phyloP scores from a whole-genome alignment of 148 eudicot genomes.

The Suaeda aralocaspica region DNA sequence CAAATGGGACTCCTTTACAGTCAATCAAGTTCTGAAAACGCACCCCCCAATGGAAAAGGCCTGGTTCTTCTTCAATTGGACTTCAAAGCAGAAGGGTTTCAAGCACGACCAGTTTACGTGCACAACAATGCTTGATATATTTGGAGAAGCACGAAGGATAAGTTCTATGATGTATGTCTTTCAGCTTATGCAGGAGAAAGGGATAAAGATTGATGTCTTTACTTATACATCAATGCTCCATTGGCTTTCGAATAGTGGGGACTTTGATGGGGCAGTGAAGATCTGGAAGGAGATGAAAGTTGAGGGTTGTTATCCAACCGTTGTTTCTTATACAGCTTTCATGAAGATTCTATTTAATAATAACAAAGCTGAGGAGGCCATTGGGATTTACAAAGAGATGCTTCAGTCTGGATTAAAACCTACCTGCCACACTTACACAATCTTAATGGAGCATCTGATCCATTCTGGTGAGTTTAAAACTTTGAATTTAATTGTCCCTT shows the following conservation, averaged over 20 bases:
- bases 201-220: constrained; percentile 53
- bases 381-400: constrained; percentile 68
- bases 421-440: constrained; percentile 75
- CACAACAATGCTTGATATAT: constrained; percentile 88
- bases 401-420: constrained; percentile 57
- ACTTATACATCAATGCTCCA: constrained; percentile 75
- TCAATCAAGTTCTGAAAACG: constrained; percentile 77
- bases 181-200: constrained; percentile 71
- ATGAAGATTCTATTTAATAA: constrained; percentile 74
- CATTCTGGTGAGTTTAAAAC: constrained; percentile 54
- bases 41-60: constrained; percentile 93
- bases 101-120: constrained; percentile 78
- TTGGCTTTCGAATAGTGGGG: constrained; percentile 79
- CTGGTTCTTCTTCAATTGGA: constrained; percentile 86
- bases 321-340: constrained; percentile 79
- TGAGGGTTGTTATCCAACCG: constrained; percentile 56
- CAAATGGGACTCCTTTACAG: constrained; percentile 81
- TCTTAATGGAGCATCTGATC: constrained; percentile 83
- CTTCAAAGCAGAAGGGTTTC: constrained; percentile 46
- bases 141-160: constrained; percentile 85
- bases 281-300: constrained; percentile 75
- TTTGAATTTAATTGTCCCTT: not conserved
- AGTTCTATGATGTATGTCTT: constrained; percentile 69
- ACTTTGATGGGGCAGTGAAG: constrained; percentile 61
- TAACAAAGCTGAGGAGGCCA: constrained; percentile 57